Percentiles rank a stretch among this genome's conserved stretches.
Evolutionary conservation across 768 basidiomycete species (phyloP).

Genomic region (Pulveroboletus sp.): DNA sequence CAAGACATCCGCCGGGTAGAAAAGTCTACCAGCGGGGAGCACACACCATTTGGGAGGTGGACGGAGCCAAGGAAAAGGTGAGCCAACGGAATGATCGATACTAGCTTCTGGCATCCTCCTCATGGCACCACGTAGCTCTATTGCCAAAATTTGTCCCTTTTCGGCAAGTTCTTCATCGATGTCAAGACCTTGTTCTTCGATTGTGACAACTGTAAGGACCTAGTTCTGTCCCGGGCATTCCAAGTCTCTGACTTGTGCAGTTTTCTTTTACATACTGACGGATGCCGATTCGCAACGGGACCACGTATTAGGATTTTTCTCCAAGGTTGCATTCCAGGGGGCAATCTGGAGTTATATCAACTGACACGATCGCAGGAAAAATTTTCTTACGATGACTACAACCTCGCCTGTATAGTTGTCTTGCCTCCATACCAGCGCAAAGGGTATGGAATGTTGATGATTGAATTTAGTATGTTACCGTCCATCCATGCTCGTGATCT

Average conservation of each 20-base stretch:
- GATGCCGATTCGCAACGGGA: constrained; percentile 76
- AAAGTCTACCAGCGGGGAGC: constrained; percentile 90
- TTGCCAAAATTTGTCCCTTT: constrained; percentile 92
- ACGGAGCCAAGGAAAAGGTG: constrained; percentile 83
- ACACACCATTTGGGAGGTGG: constrained; percentile 92
- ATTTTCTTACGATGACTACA: constrained; percentile 93
- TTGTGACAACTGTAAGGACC: constrained; percentile 68
- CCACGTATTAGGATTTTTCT: constrained; percentile 72
- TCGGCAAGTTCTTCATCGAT: constrained; percentile 98
- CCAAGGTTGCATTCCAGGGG: constrained; percentile 40
- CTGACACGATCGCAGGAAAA: constrained; percentile 61
- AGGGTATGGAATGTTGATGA: constrained; percentile 92
- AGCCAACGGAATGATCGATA: constrained; percentile 11
- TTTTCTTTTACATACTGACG: constrained; percentile 90
- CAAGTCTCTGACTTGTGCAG: constrained; percentile 23
- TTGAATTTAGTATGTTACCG: constrained; percentile 86
- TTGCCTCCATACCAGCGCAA: constrained; percentile 89
- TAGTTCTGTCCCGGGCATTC: not conserved
- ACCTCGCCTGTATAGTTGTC: constrained; percentile 93
- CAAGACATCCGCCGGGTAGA: constrained; percentile 74
- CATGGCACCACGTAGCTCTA: constrained; percentile 58
- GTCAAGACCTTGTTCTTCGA: constrained; percentile 95
- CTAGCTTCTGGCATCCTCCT: not conserved
- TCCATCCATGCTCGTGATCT: not conserved
- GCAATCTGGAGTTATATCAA: not conserved